These are phyloP conservation scores for Penstemon newberryi DNA, from an alignment of 257 asterid genomes.

Conservation along the genomic window DNA sequence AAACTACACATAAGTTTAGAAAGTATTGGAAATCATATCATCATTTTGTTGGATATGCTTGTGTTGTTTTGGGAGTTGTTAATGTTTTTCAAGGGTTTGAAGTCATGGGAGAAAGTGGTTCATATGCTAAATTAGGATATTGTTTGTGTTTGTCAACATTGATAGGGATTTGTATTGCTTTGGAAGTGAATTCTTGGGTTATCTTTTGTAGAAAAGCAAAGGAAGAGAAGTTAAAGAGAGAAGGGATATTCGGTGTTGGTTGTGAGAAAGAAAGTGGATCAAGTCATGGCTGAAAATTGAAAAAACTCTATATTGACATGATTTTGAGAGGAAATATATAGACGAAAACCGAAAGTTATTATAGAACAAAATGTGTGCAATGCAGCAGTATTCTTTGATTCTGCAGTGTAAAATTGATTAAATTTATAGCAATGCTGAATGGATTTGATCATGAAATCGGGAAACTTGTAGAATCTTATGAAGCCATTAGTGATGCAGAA, in stretches of 20 bases:
- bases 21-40: slow-evolving; percentile 95
- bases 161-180: slow-evolving; percentile 64
- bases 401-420: no score
- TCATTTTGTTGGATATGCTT: slow-evolving; percentile 87
- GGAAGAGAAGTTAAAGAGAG: slow-evolving; percentile 82
- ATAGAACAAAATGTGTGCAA: background rate
- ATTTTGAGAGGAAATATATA: background rate
- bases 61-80: slow-evolving; percentile 75
- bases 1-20: slow-evolving; percentile 69
- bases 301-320: background rate
- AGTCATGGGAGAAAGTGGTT: slow-evolving; percentile 59
- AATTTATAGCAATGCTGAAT: no score
- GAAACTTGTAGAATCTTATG: no score
- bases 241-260: slow-evolving; percentile 59
- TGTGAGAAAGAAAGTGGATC: slow-evolving; percentile 60
- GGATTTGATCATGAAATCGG: no score
- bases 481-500: no score
- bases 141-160: slow-evolving; percentile 70
- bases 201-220: slow-evolving; percentile 78
- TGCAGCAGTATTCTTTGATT: background rate
- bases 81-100: slow-evolving; percentile 88
- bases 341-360: background rate
- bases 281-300: slow-evolving; percentile 32
- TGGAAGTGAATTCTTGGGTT: slow-evolving; percentile 96
- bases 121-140: slow-evolving; percentile 56